Evolutionary conservation across 208 protist genomes (phyloP).

Genomic region (Crithidia thermophila): DNA sequence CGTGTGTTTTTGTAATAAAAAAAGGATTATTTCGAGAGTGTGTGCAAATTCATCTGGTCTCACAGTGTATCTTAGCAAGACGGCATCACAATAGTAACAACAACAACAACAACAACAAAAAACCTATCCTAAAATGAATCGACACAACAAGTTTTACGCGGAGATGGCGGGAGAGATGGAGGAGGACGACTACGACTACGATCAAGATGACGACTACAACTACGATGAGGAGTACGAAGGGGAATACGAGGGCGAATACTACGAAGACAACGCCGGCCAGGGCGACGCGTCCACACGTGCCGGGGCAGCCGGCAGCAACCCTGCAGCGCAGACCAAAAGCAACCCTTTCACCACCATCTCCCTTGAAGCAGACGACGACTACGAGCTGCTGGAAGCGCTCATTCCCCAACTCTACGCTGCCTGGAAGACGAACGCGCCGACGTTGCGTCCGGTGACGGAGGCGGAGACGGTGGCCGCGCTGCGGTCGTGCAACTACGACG

Average conservation of each 20-base stretch:
- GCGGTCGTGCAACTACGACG: constrained; percentile 65
- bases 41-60: too few species aligned
- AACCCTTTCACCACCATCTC: constrained; percentile 38
- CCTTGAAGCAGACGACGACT: constrained; percentile 51
- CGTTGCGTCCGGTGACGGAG: constrained; percentile 41
- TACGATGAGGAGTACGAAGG: constrained; percentile 71
- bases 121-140: constrained; percentile 52
- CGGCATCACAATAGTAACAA: background rate
- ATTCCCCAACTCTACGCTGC: constrained; percentile 41
- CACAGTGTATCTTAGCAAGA: background rate
- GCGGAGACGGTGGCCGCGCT: constrained; percentile 52
- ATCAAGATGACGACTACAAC: constrained; percentile 51
- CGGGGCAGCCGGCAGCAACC: too few species aligned
- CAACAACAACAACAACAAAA: background rate
- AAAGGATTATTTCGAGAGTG: too few species aligned
- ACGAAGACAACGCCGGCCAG: constrained; percentile 27
- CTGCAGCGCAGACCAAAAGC: background rate
- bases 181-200: constrained; percentile 57
- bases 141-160: constrained; percentile 79
- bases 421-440: constrained; percentile 46
- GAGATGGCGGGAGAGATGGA: constrained; percentile 51
- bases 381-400: constrained; percentile 45
- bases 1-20: too few species aligned
- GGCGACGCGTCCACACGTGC: background rate
- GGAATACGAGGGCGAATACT: constrained; percentile 39